Base-by-base conservation (phyloP, 192 early-diverging fungal genomes). In the Backusella australiensis region DNA sequence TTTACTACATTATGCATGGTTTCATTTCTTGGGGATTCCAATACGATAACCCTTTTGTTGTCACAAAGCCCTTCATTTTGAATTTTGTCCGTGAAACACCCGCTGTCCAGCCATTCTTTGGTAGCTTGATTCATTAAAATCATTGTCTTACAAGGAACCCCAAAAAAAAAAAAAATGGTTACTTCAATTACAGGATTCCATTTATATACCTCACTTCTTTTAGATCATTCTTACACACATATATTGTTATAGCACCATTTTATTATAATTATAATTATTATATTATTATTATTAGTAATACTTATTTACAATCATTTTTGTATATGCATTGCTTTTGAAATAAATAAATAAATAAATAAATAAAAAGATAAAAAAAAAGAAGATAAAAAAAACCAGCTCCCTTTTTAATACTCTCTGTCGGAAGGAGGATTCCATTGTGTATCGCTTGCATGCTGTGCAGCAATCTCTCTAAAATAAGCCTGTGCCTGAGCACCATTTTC, bases 401-500 rank as follows among this genome's bases (percentile, higher is more conserved):
- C 4, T 26, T 29, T 29, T 63, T 29, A 29, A 14, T 63, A 29
- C 12, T 63, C 26, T 29, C 56, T 14, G 21, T 63, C 21, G 2
- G 56, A 63, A 26, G 56, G 56, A 14, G 70, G 70, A 2, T 49
- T 71, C 70, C 70, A 71, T 19, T 71, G 42, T 32, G 23, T 9
- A 71, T 71, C 70, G 17, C n/a, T 41, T 29, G 70, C 70, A 32
- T 71, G 39, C 42, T 71, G 70, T 36, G 75, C 76, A 52, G 56
- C 71, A 29, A 77, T 44, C 14, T 67, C 63, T 67, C 53, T 36
- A 36, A 77, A 77, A 39, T 77, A 77, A 9, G 70, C 59, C 49
- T 77, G 76, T 29, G 71, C 76, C 11, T 77, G 76, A 15, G 76
- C 34, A 34, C 76, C 76, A 66, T 66, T 66, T 46, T 42, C 39